Base-by-base conservation (phyloP, 495 filamentous ascomycete species). In the Aspergillus diversus region DNA sequence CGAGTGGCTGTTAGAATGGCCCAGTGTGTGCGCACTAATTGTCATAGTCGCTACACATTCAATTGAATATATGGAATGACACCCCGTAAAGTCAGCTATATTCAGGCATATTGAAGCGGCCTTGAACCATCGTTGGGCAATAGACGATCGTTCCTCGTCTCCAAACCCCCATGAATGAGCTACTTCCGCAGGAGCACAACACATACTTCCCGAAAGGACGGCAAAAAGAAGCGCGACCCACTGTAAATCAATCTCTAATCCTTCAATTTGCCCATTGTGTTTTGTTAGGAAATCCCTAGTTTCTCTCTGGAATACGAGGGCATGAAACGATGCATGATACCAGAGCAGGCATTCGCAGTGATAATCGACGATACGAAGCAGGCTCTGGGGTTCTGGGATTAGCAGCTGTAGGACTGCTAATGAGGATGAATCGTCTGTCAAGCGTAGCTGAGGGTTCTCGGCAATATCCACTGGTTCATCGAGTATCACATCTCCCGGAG, bases 1-100 rank as follows among this genome's bases (percentile, higher is more conserved):
- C 3, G 76, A 74, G 37, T 81, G 77, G 12, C 75, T 61, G 48
- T 79, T 74, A n/a, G 75, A 77, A 33, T 75, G 75, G 15, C 81
- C 81, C 3, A 83, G 69, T 34, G 78, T 77, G 57, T 83, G 80
- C 7, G 80, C 80, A 27, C 76, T 74, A 13, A 78, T 75, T 3
- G 78, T 81, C 17, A 75, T 72, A 9, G 75, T 81, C 5, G 77
- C 69, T 55, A 83, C 79, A 16, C 80, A 75, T 62, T 83, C 77
- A 1, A 81, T 71, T 0, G 77, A 72, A 52, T 77, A 76, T 5
- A 78, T 61, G 0, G 69, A 82, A 32, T 59, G 57, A 16, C 48
- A 50, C 0, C 46, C 47, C 5, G 46, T 51, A 9, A 50, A 59
- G 15, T 59, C 57, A 2, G 57, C 57, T 15, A n/a, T 15, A 6